Evolutionary conservation across 768 basidiomycete species (phyloP).

Genomic region (Kwoniella mangroviensis): DNA sequence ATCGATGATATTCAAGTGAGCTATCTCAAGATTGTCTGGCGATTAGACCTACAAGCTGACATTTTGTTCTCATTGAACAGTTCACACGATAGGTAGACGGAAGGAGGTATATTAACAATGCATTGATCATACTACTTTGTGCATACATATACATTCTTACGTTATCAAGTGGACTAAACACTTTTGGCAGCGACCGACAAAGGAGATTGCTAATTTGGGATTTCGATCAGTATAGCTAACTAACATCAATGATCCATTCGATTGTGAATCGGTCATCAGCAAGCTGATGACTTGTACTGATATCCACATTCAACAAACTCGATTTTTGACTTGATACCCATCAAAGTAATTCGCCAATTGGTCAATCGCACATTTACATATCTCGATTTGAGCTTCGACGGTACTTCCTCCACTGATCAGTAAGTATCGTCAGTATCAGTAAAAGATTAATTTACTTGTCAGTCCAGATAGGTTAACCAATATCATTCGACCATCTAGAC

Average conservation of each 20-base stretch:
- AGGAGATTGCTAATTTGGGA: too few species aligned
- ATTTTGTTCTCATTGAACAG: constrained; percentile 5
- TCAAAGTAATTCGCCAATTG: constrained; percentile 33
- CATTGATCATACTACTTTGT: neutral
- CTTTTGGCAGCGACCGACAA: too few species aligned
- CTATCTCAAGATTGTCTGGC: neutral
- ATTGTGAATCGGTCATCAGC: too few species aligned
- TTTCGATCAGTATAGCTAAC: too few species aligned
- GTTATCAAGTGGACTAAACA: neutral
- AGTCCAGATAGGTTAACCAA: too few species aligned
- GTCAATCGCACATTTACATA: constrained; percentile 41
- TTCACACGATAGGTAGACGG: constrained; percentile 35
- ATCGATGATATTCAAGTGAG: constrained; percentile 71
- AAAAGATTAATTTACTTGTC: neutral
- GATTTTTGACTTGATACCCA: constrained; percentile 31
- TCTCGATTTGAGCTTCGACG: constrained; percentile 37
- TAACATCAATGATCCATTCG: neutral
- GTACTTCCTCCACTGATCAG: constrained; percentile 38
- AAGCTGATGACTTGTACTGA: too few species aligned
- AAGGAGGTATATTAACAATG: constrained; percentile 10
- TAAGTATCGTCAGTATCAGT: neutral
- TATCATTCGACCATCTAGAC: too few species aligned
- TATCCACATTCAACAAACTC: constrained; percentile 27
- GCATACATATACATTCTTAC: neutral
- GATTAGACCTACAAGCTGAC: constrained; percentile 5